Conservation (phyloP, 768 basidiomycete species). For the Trametes villosa region DNA sequence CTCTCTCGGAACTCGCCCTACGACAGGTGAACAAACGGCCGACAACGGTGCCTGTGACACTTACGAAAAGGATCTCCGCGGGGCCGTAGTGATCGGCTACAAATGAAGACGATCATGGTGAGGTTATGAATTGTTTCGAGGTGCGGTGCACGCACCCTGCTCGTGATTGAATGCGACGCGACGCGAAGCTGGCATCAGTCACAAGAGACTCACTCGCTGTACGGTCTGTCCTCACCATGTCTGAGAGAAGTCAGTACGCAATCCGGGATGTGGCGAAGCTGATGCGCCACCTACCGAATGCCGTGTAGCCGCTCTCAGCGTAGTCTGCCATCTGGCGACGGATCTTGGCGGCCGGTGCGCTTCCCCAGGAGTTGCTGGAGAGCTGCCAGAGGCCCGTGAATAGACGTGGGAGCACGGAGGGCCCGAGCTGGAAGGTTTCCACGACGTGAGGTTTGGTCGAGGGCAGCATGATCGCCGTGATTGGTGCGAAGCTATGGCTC, state of each 20-base stretch:
- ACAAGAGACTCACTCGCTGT: not conserved
- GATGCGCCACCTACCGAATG: constrained; percentile 53
- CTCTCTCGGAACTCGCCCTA: constrained; percentile 69
- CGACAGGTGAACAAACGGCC: not conserved
- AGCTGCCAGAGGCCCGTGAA: constrained; percentile 71
- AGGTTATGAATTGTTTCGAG: not conserved
- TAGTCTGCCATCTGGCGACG: constrained; percentile 69
- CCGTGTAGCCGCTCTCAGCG: constrained; percentile 62
- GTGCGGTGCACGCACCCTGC: constrained; percentile 14
- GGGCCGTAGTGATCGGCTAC: constrained; percentile 88
- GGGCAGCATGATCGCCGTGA: constrained; percentile 10
- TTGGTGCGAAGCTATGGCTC: not conserved
- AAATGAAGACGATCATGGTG: not conserved
- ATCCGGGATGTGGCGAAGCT: not conserved
- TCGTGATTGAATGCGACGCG: not conserved
- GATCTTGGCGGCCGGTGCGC: constrained; percentile 65
- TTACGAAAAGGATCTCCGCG: constrained; percentile 80
- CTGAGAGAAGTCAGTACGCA: constrained; percentile 34
- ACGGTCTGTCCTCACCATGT: constrained; percentile 51
- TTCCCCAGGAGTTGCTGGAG: constrained; percentile 86
- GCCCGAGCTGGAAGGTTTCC: constrained; percentile 32
- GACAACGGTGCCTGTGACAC: constrained; percentile 23
- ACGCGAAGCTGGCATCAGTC: not conserved
- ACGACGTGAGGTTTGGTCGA: not conserved
- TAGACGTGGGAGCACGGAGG: constrained; percentile 29